Evolutionary conservation across 768 basidiomycete genomes (phyloP).

Genomic region (Aureoboletus auriporus): DNA sequence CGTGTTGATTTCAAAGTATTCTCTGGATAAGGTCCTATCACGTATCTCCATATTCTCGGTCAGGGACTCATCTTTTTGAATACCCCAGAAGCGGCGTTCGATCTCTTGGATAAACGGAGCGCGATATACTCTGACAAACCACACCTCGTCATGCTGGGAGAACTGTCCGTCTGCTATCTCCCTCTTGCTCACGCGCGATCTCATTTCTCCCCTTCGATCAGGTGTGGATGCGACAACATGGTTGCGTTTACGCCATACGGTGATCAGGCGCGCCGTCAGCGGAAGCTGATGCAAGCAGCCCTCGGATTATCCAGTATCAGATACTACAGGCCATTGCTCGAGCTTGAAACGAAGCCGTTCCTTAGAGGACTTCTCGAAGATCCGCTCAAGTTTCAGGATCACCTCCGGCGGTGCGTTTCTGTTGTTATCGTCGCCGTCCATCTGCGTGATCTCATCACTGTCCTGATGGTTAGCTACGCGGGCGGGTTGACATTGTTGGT

Average conservation of each 20-base stretch:
- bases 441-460: conserved; percentile 14
- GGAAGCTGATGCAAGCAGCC: conserved; percentile 63
- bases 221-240: conserved; percentile 66
- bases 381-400: conserved; percentile 33
- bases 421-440: neutral
- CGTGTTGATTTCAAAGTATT: neutral
- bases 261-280: conserved; percentile 59
- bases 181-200: neutral
- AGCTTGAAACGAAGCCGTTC: conserved; percentile 53
- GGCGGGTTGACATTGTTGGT: conserved; percentile 54
- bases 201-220: conserved; percentile 13
- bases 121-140: conserved; percentile 76
- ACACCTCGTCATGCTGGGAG: conserved; percentile 61
- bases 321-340: conserved; percentile 54
- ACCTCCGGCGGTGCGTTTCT: conserved; percentile 30
- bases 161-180: conserved; percentile 46
- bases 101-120: conserved; percentile 68
- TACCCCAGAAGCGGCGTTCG: conserved; percentile 51
- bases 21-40: conserved; percentile 44
- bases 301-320: conserved; percentile 51
- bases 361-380: conserved; percentile 49
- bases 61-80: conserved; percentile 68
- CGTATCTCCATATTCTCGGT: conserved; percentile 62
- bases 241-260: conserved; percentile 67
- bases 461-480: conserved; percentile 36